Evolutionary conservation across 441 rosid species (phyloP), one percentile per base, ranked within the genome.

Genomic region (Capsella rubella): DNA sequence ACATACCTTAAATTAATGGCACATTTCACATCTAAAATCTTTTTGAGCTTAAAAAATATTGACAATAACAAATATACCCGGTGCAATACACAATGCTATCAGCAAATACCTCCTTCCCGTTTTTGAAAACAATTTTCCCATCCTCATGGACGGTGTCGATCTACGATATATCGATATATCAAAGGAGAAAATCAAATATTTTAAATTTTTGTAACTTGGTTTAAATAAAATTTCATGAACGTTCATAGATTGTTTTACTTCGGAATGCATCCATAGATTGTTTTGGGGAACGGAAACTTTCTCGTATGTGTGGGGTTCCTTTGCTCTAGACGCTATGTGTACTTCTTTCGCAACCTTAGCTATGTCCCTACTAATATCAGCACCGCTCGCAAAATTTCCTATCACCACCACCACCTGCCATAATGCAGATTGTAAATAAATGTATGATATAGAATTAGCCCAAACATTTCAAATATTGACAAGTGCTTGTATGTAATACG

Each of bases 291-390:
- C 81, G 4, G 82, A 79, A 57, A 66, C 81, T 71, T 79, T 56
- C 43, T 76, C 78, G 58, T 71, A 83, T 58, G 89, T 80, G 66
- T 72, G 78, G 43, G 53, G 76, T 21, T 71, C 78, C 66, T 62
- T 77, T 34, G 87, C 73, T 84, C 93, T 82, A 55, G 86, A 77
- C 6, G 90, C 79, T 27, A 92, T 60, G 74, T 89, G 93, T 7
- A 93, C 97, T 82, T 90, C 93, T 83, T 86, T 93, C 13, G 95
- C 95, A 28, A 87, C 86, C n/a, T 69, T 61, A 25, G 87, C 87
- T 69, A 90, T 69, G 62, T 92, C 95, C 74, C 87, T 78, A 11
- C 92, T 86, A 59, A 90, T 83, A 77, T 90, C 95, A 35, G 46
- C 55, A 0, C 87, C 90, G 58, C 95, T 90, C 5, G 86, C 43